phyloP scores from a whole-genome alignment of 805 yeast species.

The Ogataea paradorogensis region DNA sequence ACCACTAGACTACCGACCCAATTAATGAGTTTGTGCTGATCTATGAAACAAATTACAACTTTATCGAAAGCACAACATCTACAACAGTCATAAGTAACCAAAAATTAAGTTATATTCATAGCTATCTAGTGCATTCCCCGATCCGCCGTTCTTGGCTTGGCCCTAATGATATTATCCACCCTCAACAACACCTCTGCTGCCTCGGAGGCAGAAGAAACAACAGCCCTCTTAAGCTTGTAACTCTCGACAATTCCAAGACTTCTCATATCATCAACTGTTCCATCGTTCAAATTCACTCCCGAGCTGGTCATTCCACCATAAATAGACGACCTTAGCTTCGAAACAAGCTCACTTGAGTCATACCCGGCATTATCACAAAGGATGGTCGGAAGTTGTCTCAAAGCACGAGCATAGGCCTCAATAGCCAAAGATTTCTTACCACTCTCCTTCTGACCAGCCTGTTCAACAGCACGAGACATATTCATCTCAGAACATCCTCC shows the following conservation, averaged over 20 bases:
- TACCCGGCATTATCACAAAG: constrained; percentile 97
- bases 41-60: not conserved
- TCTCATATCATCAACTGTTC: constrained; percentile 89
- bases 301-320: constrained; percentile 90
- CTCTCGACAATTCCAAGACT: constrained; percentile 91
- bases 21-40: not conserved
- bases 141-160: constrained; percentile 96
- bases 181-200: constrained; percentile 95
- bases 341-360: constrained; percentile 87
- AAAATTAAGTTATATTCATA: not conserved
- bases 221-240: constrained; percentile 87
- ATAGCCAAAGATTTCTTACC: constrained; percentile 94
- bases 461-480: constrained; percentile 96
- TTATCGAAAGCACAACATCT: not conserved
- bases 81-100: too few relatives aligned
- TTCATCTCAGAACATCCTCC: constrained; percentile 92
- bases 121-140: constrained; percentile 37
- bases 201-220: constrained; percentile 93
- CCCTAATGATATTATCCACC: constrained; percentile 95
- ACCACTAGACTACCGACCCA: constrained; percentile 47
- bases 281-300: constrained; percentile 84
- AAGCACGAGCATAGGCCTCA: constrained; percentile 90
- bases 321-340: constrained; percentile 84
- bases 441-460: constrained; percentile 83
- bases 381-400: constrained; percentile 92